These are phyloP conservation scores for Oryza brachyantha DNA, from an alignment of 176 grass and related monocot genomes.

Conservation along the genomic window DNA sequence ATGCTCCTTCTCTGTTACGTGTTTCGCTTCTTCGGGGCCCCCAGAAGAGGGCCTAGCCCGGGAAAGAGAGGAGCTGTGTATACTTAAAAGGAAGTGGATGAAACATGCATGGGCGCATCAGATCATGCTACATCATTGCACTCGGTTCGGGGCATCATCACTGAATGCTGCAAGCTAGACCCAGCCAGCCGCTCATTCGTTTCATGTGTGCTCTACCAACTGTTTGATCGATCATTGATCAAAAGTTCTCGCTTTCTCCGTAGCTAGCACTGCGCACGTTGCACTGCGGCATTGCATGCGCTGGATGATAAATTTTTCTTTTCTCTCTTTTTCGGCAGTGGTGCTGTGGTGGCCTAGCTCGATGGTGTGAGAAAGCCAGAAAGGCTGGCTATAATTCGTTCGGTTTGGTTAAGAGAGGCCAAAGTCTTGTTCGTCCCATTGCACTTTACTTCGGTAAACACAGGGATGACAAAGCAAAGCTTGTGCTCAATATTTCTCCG, in stretches of 20 bases:
- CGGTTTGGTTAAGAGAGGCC: background rate
- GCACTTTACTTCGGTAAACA: background rate
- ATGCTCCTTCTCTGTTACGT: background rate
- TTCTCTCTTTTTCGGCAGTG: background rate
- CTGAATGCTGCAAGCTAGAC: background rate
- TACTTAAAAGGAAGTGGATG: background rate
- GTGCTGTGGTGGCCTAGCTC: background rate
- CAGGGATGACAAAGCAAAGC: background rate
- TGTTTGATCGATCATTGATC: background rate
- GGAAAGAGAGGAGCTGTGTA: background rate
- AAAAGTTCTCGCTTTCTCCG: background rate
- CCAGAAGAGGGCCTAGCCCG: background rate
- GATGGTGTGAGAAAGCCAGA: background rate
- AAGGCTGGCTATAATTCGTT: background rate
- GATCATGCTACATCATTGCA: conserved; percentile 18
- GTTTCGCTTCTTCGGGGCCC: background rate
- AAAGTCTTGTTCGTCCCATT: background rate
- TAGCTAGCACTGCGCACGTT: background rate
- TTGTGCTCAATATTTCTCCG: background rate
- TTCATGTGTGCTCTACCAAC: background rate
- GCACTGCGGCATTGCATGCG: background rate
- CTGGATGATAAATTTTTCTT: background rate
- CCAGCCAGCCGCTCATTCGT: background rate
- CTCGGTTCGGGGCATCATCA: background rate
- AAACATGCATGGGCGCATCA: conserved; percentile 19